A percentile compares a stretch with the other conserved stretches of the same genome.
Conservation (phyloP, 1,139 yeast genomes). For the Blastobotrys malaysiensis region DNA sequence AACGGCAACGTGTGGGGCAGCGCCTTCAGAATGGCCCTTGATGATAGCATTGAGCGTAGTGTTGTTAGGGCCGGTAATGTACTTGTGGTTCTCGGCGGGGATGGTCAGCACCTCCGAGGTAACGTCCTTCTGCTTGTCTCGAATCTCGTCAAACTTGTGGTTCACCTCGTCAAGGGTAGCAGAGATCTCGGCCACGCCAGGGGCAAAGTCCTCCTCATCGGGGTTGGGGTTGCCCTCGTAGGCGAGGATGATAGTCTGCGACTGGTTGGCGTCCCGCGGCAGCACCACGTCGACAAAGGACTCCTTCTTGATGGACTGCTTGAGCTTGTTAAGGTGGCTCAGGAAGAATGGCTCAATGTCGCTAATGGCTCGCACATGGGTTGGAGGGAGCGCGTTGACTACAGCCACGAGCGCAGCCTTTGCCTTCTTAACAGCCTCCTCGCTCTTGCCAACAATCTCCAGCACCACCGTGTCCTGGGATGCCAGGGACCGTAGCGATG, state of each 20-base stretch:
- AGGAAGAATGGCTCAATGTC: constrained; percentile 71
- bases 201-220: constrained; percentile 45
- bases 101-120: constrained; percentile 47
- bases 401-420: constrained; percentile 65
- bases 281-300: constrained; percentile 54
- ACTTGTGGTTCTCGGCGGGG: constrained; percentile 52
- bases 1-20: constrained; percentile 25
- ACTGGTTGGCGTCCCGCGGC: constrained; percentile 36
- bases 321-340: constrained; percentile 43
- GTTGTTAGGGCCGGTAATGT: constrained; percentile 50
- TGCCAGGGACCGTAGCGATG: constrained; percentile 38
- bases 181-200: constrained; percentile 36
- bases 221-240: constrained; percentile 34
- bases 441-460: constrained; percentile 43
- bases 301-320: constrained; percentile 43
- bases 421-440: constrained; percentile 44
- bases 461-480: constrained; percentile 34
- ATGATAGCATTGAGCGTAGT: constrained; percentile 45
- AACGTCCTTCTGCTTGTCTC: constrained; percentile 54
- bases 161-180: constrained; percentile 39
- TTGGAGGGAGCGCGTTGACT: constrained; percentile 72
- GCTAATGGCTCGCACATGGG: constrained; percentile 48
- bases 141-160: constrained; percentile 51
- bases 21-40: constrained; percentile 18
- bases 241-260: constrained; percentile 41